Conservation (phyloP, 2,329 filamentous ascomycete genomes). For the Neocucurbitaria cava region DNA sequence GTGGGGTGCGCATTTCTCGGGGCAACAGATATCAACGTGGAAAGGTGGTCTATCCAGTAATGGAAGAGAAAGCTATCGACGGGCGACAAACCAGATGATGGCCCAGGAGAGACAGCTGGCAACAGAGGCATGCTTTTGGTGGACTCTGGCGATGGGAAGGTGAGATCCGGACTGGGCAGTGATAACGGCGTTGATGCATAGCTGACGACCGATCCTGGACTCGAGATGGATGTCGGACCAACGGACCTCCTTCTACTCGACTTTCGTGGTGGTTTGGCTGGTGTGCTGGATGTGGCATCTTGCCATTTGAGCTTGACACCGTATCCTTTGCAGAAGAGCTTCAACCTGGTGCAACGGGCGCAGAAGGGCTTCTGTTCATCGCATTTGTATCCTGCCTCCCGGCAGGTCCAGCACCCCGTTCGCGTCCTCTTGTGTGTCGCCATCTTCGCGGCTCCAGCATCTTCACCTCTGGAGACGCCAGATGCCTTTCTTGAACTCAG, state of each 20-base stretch:
- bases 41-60: constrained; percentile 38
- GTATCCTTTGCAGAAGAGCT: constrained; percentile 40
- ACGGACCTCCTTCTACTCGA: constrained; percentile 20
- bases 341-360: constrained; percentile 34
- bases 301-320: constrained; percentile 40
- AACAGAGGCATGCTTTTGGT: constrained; percentile 11
- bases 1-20: constrained; percentile 25
- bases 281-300: constrained; percentile 18
- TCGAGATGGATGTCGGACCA: constrained; percentile 8
- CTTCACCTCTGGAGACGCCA: not conserved
- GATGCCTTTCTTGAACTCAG: not conserved
- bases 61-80: constrained; percentile 33
- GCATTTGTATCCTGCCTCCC: constrained; percentile 43
- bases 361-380: constrained; percentile 41
- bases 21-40: constrained; percentile 32
- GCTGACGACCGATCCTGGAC: constrained; percentile 22
- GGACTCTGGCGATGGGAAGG: constrained; percentile 14
- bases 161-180: constrained; percentile 1
- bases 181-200: constrained; percentile 18
- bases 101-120: constrained; percentile 4
- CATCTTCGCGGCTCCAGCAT: constrained; percentile 14
- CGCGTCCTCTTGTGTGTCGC: constrained; percentile 36
- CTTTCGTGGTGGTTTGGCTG: constrained; percentile 21
- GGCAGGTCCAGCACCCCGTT: constrained; percentile 43
- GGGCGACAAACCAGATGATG: constrained; percentile 20